Percentiles rank a stretch among this genome's conserved stretches.
phyloP scores from a whole-genome alignment of 352 stramenopile genomes.

The Phytopythium helicoides region DNA sequence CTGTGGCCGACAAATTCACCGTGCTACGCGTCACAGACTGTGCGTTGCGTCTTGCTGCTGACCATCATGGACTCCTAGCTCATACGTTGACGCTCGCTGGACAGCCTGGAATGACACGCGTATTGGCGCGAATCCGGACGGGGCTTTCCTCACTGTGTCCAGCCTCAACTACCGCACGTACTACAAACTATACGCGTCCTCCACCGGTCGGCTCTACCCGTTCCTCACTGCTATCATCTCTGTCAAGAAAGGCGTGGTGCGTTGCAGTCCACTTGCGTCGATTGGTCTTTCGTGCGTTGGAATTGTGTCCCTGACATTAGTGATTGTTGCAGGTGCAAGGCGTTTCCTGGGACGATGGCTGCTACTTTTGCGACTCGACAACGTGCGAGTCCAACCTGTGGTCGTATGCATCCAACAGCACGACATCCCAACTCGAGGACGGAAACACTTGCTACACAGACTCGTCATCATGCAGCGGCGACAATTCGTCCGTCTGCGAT shows the following conservation, averaged over 20 bases:
- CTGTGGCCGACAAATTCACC: slow-evolving; percentile 72
- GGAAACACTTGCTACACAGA: slow-evolving; percentile 69
- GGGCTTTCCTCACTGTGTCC: slow-evolving; percentile 66
- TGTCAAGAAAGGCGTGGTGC: slow-evolving; percentile 66
- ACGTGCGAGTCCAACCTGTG: slow-evolving; percentile 73
- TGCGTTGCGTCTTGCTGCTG: no score
- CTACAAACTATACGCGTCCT: slow-evolving; percentile 75
- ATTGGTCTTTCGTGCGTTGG: no score
- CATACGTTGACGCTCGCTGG: no score
- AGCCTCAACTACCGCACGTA: slow-evolving; percentile 58
- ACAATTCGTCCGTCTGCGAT: slow-evolving; percentile 52
- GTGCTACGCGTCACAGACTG: slow-evolving; percentile 71
- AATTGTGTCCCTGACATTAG: no score
- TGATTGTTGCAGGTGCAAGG: slow-evolving; percentile 69
- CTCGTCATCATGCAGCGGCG: slow-evolving; percentile 14
- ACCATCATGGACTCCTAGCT: no score
- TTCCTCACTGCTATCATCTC: slow-evolving; percentile 80
- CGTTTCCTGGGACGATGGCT: slow-evolving; percentile 81
- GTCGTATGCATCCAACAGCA: slow-evolving; percentile 42
- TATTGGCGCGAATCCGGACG: slow-evolving; percentile 40
- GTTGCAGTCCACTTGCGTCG: no score
- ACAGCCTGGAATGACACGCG: slow-evolving; percentile 74
- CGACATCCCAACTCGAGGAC: slow-evolving; percentile 40
- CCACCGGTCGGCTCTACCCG: slow-evolving; percentile 45
- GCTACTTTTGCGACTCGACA: slow-evolving; percentile 62